These are phyloP conservation scores for Umbelopsis sp. DNA, from an alignment of 192 early-diverging fungal genomes.

Conservation along the genomic window DNA sequence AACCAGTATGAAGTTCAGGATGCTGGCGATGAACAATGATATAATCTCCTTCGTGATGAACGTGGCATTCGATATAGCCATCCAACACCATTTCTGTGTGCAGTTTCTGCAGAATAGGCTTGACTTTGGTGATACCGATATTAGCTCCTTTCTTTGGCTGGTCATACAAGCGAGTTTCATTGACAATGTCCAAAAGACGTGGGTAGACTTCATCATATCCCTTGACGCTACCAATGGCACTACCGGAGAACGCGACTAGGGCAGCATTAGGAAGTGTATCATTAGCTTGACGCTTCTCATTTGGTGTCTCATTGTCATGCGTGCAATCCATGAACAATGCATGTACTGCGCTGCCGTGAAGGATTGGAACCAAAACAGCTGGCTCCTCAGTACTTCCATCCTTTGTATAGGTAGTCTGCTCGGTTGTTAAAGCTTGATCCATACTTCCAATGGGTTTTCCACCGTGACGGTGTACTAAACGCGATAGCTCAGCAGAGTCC, in stretches of 20 bases:
- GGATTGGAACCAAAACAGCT: constrained; percentile 55
- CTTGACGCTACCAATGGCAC: constrained; percentile 94
- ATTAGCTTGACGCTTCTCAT: constrained; percentile 85
- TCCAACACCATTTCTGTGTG: constrained; percentile 85
- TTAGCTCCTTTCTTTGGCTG: constrained; percentile 54
- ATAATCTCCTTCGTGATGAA: constrained; percentile 94
- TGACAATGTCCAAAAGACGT: constrained; percentile 82
- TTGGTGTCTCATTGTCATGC: constrained; percentile 97
- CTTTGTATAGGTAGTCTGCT: constrained; percentile 37
- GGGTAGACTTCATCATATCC: constrained; percentile 98
- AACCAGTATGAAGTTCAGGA: constrained; percentile 88
- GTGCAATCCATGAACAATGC: constrained; percentile 99
- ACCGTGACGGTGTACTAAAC: constrained; percentile 88
- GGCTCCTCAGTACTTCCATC: constrained; percentile 22
- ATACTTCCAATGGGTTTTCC: constrained; percentile 88
- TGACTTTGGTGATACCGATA: constrained; percentile 66
- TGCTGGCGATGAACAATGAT: constrained; percentile 93
- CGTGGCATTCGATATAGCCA: constrained; percentile 90
- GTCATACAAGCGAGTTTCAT: constrained; percentile 80
- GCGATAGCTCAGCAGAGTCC: constrained; percentile 87
- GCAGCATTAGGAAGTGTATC: constrained; percentile 94
- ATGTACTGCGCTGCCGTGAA: constrained; percentile 83
- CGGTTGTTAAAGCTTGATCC: constrained; percentile 66
- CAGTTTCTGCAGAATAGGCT: constrained; percentile 70
- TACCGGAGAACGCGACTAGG: constrained; percentile 85